Percentiles rank a stretch among this genome's conserved stretches.
Conservation (phyloP, 805 yeast genomes). For the Yamadazyma scolyti region DNA sequence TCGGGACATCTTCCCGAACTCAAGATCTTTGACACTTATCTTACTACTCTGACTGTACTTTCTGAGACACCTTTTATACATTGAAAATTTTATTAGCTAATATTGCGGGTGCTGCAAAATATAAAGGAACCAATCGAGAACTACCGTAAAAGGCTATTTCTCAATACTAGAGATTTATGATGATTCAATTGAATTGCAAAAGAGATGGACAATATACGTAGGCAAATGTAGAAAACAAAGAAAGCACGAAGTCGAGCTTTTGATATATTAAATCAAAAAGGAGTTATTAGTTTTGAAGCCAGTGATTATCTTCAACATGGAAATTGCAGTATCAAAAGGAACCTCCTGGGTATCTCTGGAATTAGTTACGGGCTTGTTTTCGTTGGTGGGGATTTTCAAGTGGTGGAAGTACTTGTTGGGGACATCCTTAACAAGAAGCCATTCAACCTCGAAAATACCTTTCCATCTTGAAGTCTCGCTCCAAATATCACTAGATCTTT, state of each 20-base stretch:
- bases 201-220: too few relatives aligned
- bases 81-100: too few relatives aligned
- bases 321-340: slow-evolving; percentile 44
- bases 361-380: slow-evolving; percentile 49
- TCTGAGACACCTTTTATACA: slow-evolving; percentile 1
- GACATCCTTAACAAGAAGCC: slow-evolving; percentile 50
- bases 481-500: slow-evolving; percentile 44
- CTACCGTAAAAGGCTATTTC: too few relatives aligned
- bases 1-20: slow-evolving; percentile 34
- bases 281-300: slow-evolving; percentile 14
- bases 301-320: slow-evolving; percentile 44
- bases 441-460: slow-evolving; percentile 50
- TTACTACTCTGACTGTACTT: slow-evolving; percentile 3
- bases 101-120: too few relatives aligned
- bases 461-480: slow-evolving; percentile 46
- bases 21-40: slow-evolving; percentile 15
- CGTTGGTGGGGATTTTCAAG: slow-evolving; percentile 43
- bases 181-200: too few relatives aligned
- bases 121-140: too few relatives aligned
- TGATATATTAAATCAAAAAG: slow-evolving; percentile 6
- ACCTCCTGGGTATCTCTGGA: slow-evolving; percentile 63
- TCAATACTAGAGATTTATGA: too few relatives aligned
- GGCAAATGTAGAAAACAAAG: too few relatives aligned
- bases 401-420: slow-evolving; percentile 46
- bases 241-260: too few relatives aligned